Conservation (phyloP, 192 early-diverging fungal species). For the Umbelopsis sp. region DNA sequence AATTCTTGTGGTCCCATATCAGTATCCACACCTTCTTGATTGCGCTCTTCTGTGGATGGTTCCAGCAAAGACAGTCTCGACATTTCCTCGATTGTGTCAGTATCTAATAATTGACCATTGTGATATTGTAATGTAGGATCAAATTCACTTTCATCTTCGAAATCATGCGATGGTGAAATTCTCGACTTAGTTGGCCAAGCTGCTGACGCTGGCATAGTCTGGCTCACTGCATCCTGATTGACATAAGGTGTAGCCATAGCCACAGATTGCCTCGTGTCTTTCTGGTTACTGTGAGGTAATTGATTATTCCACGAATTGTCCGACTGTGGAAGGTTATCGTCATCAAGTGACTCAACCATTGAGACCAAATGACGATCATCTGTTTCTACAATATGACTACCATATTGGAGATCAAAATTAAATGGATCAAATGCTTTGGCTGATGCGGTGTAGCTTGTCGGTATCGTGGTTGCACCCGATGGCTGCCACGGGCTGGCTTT, state of each 20-base stretch:
- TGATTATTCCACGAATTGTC: background rate
- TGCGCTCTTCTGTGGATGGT: conserved; percentile 29
- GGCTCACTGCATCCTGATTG: background rate
- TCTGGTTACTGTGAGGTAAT: too few species aligned
- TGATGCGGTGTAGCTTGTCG: background rate
- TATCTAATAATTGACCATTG: conserved; percentile 20
- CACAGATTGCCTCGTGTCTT: too few species aligned
- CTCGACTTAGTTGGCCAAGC: background rate
- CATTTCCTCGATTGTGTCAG: conserved; percentile 31
- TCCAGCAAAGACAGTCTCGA: conserved; percentile 17
- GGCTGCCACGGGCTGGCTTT: background rate
- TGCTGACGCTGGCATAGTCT: background rate
- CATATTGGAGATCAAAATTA: conserved; percentile 13
- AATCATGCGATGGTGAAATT: conserved; percentile 3
- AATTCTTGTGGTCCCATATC: conserved; percentile 54
- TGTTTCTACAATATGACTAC: background rate
- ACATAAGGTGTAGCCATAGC: too few species aligned
- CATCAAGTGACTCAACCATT: conserved; percentile 4
- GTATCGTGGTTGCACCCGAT: background rate
- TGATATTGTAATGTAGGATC: conserved; percentile 36
- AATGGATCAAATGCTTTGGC: conserved; percentile 4
- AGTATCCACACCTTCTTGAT: conserved; percentile 40
- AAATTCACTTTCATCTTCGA: conserved; percentile 33
- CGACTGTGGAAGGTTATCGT: background rate
- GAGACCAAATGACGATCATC: background rate